These are phyloP conservation scores for Wickerhamiella shivajii DNA, from an alignment of 805 yeast genomes.

Conservation along the genomic window DNA sequence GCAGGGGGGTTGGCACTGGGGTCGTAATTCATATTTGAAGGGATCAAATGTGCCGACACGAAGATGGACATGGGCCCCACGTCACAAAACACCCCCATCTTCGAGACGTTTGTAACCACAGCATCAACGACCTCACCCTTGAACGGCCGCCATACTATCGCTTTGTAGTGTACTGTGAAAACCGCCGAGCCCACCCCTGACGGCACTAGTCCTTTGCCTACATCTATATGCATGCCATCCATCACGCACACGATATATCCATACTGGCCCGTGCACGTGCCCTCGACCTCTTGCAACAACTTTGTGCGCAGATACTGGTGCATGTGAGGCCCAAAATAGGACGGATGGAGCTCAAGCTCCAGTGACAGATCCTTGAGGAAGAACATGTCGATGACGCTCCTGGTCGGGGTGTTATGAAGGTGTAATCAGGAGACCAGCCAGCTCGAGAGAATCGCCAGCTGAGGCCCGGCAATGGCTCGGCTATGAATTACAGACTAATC, in stretches of 20 bases:
- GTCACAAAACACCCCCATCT: constrained; percentile 96
- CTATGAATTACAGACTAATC: no score
- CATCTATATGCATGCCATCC: constrained; percentile 87
- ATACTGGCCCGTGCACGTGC: constrained; percentile 97
- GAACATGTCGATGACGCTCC: constrained; percentile 20
- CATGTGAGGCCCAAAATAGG: constrained; percentile 97
- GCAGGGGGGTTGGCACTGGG: constrained; percentile 99
- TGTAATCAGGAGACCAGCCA: no score
- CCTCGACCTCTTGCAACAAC: constrained; percentile 89
- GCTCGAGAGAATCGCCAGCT: no score
- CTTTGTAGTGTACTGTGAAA: constrained; percentile 89
- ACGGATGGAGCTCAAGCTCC: constrained; percentile 88
- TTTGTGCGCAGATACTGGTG: constrained; percentile 82
- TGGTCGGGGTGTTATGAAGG: no score
- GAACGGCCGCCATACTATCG: constrained; percentile 96
- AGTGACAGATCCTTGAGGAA: constrained; percentile 71
- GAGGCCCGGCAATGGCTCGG: no score
- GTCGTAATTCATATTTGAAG: constrained; percentile 82
- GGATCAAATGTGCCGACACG: constrained; percentile 87
- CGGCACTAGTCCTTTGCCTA: constrained; percentile 82
- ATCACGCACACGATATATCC: constrained; percentile 94
- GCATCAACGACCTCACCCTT: constrained; percentile 99
- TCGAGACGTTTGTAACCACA: constrained; percentile 78
- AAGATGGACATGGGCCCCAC: constrained; percentile 95
- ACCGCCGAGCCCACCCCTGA: constrained; percentile 92